Base-by-base conservation (phyloP, 805 yeast genomes). In the Kluyveromyces aestuarii region DNA sequence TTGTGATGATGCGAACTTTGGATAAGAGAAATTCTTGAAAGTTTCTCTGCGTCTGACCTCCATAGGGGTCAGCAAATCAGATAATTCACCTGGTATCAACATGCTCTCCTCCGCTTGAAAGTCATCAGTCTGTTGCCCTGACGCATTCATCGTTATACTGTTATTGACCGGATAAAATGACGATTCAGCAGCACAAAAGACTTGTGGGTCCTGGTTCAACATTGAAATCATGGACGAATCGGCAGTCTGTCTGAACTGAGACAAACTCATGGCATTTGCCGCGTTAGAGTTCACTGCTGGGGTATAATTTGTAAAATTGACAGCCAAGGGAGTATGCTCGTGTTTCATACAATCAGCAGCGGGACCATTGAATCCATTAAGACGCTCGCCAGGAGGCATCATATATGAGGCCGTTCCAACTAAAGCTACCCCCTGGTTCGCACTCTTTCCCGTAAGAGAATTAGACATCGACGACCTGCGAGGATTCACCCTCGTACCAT, bases 21-120 rank as follows among this genome's bases (percentile, higher is more conserved):
- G 38, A 47, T 39, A 10, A 46, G 37, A 11, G 66, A 58, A 3
- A 80, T 74, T 50, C 87, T 72, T 10, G 89, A 81, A 45, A 73
- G 75, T 51, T 14, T 43, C 45, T 43, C 88, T 79, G 42, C 96
- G 73, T 56, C 82, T 71, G 18, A 84, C 66, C 61, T 89, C 96
- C 55, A 80, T 85, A 0, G 95, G 95, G 0, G 95, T 87, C 44
- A 90, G 68, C 45, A 88, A 69, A 54, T 87, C 96, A n/a, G 82
- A 77, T 37, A 89, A 68, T 27, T 90, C 79, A 6, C 83, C 80
- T 1, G 97, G 97, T 3, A 89, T 84, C 56, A 80, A 19, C 27
- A 14, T 41, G 19, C 25, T 43, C 8, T 36, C 36, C 5, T 38
- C 27, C 2, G 39, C 13, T 13, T 21, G 19, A 7, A 25, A 33